Conservation (phyloP, 345 rosid genomes). For the Turritis glabra region DNA sequence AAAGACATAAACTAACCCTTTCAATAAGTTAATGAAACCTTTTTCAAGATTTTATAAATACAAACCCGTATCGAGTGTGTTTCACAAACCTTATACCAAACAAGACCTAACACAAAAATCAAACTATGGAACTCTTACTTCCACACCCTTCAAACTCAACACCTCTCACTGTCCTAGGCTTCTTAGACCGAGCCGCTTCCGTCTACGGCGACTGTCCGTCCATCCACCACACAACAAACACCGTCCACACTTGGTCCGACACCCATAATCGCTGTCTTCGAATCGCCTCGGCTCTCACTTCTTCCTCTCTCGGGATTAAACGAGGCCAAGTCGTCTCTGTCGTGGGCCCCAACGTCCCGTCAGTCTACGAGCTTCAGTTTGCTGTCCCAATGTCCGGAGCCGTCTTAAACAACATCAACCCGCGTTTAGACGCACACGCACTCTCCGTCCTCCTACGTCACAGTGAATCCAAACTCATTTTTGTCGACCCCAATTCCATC, state of each 20-base stretch:
- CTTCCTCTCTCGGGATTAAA: conserved; percentile 45
- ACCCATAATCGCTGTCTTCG: conserved; percentile 74
- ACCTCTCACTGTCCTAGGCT: conserved; percentile 47
- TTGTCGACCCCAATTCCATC: conserved; percentile 49
- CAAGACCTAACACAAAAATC: background rate
- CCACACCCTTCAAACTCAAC: conserved; percentile 41
- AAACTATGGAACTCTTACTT: conserved; percentile 44
- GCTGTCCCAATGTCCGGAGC: conserved; percentile 78
- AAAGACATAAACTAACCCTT: background rate
- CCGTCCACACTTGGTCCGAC: conserved; percentile 65
- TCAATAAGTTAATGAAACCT: background rate
- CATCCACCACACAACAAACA: conserved; percentile 51
- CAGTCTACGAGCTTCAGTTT: conserved; percentile 74
- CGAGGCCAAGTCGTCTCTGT: conserved; percentile 60
- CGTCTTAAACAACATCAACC: conserved; percentile 59
- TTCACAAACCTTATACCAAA: conserved; percentile 1
- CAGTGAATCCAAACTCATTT: conserved; percentile 62
- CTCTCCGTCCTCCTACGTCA: conserved; percentile 52
- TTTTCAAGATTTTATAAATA: conserved; percentile 23
- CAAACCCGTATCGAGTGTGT: conserved; percentile 1
- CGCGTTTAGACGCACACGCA: conserved; percentile 59
- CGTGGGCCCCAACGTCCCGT: conserved; percentile 57
- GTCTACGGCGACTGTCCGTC: conserved; percentile 79
- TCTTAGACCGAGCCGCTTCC: conserved; percentile 64
- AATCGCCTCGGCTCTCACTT: conserved; percentile 68